A percentile compares a stretch with the other conserved stretches of the same genome.
phyloP scores from a whole-genome alignment of 805 yeast species.

The Helenozyma baotianmanensis region DNA sequence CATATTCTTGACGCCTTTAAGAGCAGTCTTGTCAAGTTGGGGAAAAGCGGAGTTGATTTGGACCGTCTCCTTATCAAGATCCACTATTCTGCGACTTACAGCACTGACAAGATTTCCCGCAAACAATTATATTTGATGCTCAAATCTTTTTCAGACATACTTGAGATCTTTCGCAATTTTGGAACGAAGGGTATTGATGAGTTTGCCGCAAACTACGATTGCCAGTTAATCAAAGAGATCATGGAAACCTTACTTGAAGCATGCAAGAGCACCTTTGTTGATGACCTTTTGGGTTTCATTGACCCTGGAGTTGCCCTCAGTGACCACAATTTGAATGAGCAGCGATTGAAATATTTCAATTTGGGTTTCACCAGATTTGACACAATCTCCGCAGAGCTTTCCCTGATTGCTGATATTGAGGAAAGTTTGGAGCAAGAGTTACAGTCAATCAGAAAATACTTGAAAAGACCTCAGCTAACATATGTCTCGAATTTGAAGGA shows the following conservation, averaged over 20 bases:
- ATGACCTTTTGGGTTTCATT: conserved; percentile 44
- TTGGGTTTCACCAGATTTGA: conserved; percentile 27
- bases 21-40: conserved; percentile 21
- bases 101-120: conserved; percentile 41
- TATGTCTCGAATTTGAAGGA: conserved; percentile 58
- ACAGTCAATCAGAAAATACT: conserved; percentile 33
- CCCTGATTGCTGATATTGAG: conserved; percentile 42
- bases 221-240: conserved; percentile 30
- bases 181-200: conserved; percentile 10
- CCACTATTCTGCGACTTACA: conserved; percentile 45
- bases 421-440: conserved; percentile 50
- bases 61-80: conserved; percentile 54
- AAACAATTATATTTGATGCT: conserved; percentile 57
- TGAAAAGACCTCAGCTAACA: conserved; percentile 54
- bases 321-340: conserved; percentile 41
- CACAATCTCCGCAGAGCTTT: conserved; percentile 31
- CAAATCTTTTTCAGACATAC: conserved; percentile 37
- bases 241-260: conserved; percentile 35
- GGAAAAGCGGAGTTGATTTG: conserved; percentile 46
- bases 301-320: conserved; percentile 49
- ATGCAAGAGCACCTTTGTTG: conserved; percentile 26
- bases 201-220: conserved; percentile 21
- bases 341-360: conserved; percentile 42
- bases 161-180: conserved; percentile 16
- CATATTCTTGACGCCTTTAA: conserved; percentile 33